Conservation (phyloP, 73 alveolate genomes). For the Effrenium voratum region DNA sequence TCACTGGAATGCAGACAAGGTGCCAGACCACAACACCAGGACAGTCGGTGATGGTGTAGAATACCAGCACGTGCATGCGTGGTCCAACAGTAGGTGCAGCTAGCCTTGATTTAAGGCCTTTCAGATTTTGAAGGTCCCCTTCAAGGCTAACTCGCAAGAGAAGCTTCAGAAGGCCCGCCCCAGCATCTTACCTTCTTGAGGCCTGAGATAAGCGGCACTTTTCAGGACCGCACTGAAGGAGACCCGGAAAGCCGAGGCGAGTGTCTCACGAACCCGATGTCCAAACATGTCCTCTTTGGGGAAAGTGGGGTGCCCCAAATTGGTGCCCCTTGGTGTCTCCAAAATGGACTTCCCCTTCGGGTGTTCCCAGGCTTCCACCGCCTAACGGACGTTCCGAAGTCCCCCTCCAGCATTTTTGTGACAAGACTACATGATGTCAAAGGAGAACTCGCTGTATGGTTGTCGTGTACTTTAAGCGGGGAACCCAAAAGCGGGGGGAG, state of each 20-base stretch:
- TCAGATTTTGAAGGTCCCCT: neutral
- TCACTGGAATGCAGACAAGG: slow-evolving; percentile 78
- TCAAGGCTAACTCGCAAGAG: neutral
- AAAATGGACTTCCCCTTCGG: no score
- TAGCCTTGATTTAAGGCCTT: neutral
- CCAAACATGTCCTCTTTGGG: no score
- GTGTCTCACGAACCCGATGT: neutral
- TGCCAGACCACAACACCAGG: slow-evolving; percentile 83
- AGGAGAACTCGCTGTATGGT: no score
- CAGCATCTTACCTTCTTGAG: neutral
- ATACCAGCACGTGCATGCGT: neutral
- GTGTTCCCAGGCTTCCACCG: no score
- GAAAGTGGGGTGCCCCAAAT: no score
- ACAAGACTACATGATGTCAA: no score
- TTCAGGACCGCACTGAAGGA: slow-evolving; percentile 59
- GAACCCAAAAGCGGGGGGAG: no score
- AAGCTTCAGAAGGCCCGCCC: neutral
- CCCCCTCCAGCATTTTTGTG: no score
- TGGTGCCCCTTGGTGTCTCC: no score
- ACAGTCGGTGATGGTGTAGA: neutral
- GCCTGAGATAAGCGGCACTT: neutral
- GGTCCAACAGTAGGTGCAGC: neutral
- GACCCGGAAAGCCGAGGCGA: slow-evolving; percentile 59
- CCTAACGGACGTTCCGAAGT: no score
- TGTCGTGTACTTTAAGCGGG: no score